phyloP scores from a whole-genome alignment of 129 eudicot species.

The Kitagawia praeruptora region DNA sequence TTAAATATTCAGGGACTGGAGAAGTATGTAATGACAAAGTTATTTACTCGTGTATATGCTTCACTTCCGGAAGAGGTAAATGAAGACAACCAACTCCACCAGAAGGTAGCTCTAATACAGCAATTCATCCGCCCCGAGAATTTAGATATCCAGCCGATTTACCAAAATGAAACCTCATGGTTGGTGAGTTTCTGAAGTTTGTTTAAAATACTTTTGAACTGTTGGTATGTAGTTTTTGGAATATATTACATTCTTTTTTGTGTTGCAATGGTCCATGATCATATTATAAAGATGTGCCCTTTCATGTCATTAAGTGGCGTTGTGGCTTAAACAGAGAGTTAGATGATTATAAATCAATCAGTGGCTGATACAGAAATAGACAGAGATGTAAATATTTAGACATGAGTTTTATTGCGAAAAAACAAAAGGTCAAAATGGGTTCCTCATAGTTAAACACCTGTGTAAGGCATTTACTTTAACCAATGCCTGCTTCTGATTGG shows the following conservation, averaged over 20 bases:
- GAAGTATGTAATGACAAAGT: slow-evolving; percentile 89
- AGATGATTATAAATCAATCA: neutral
- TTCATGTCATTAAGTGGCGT: neutral
- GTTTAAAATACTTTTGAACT: neutral
- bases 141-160: slow-evolving; percentile 66
- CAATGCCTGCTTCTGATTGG: neutral
- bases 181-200: slow-evolving; percentile 37
- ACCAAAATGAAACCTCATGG: slow-evolving; percentile 98
- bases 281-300: neutral
- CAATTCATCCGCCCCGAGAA: slow-evolving; percentile 88
- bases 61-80: slow-evolving; percentile 69
- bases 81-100: slow-evolving; percentile 67
- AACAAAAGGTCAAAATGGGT: neutral
- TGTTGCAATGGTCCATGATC: neutral
- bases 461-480: neutral
- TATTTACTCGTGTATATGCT: slow-evolving; percentile 73
- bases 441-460: neutral
- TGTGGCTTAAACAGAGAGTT: neutral
- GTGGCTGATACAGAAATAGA: neutral
- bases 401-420: too few relatives aligned
- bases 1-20: slow-evolving; percentile 69
- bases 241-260: neutral
- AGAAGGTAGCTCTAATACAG: slow-evolving; percentile 74
- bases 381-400: too few relatives aligned
- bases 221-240: neutral